Percentiles rank a stretch among this genome's conserved stretches.
phyloP scores from a whole-genome alignment of 2,329 filamentous ascomycete genomes.

The Scytalidium lignicola region DNA sequence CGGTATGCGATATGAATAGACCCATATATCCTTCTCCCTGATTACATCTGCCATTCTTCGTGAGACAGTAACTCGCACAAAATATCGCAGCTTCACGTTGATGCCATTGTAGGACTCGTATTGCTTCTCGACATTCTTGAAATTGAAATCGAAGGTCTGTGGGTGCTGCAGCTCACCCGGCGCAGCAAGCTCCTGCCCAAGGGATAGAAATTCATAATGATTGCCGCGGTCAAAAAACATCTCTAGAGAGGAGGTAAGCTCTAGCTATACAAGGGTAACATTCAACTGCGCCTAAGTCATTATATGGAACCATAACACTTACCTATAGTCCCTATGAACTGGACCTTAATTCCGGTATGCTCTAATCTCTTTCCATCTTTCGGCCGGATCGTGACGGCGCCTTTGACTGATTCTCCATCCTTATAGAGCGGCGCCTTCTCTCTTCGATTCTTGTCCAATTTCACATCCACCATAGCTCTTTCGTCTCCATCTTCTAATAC shows the following conservation, averaged over 20 bases:
- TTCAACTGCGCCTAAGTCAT: neutral
- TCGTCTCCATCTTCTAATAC: conserved; percentile 94
- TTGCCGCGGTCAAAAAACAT: conserved; percentile 99
- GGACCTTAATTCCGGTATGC: conserved; percentile 98
- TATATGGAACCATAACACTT: no score
- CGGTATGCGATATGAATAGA: conserved; percentile 96
- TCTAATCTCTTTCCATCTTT: conserved; percentile 98
- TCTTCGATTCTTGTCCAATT: conserved; percentile 95
- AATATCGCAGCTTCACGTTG: conserved; percentile 98
- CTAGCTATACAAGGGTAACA: neutral
- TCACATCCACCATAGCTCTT: conserved; percentile 91
- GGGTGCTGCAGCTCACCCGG: conserved; percentile 97
- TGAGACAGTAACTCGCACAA: conserved; percentile 93
- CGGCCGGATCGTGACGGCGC: conserved; percentile 86
- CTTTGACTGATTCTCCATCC: conserved; percentile 97
- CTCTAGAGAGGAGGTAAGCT: conserved; percentile 50
- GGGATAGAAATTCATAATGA: conserved; percentile 97
- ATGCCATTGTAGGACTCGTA: conserved; percentile 99
- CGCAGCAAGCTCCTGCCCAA: conserved; percentile 93
- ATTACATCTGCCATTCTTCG: conserved; percentile 97
- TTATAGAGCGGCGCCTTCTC: conserved; percentile 97
- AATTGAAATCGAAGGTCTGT: conserved; percentile 98
- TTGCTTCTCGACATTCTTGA: conserved; percentile 99
- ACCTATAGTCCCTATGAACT: conserved; percentile 99
- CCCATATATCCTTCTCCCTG: conserved; percentile 99